Base-by-base conservation (phyloP, 2,329 filamentous ascomycete species). In the Curvularia sp. region DNA sequence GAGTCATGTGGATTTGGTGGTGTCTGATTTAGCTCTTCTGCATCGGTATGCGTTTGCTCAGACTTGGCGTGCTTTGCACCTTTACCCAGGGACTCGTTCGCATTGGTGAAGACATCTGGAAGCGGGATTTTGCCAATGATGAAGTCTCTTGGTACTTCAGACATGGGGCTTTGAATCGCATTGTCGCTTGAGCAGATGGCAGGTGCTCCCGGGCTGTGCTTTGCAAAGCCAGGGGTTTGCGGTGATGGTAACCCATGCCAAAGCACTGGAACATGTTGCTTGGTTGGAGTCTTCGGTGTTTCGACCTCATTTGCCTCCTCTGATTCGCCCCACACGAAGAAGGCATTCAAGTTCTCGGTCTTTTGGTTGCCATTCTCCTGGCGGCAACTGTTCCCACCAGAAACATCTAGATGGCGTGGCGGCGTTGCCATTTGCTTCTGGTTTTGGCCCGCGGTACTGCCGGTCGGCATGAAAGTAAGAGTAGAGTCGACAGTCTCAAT, bases 161-260 rank as follows among this genome's bases (percentile, higher is more conserved):
- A 5, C n/a, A 13, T 15, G 22, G 7, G 12, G 8, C 0, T 13
- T 7, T 38, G 22, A 39, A 12, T 35, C 30, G 20, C 18, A 13
- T 20, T 20, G 13, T 46, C 31, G 30, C 22, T 28, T 8, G 28
- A 43, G 30, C 26, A n/a, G 7, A 3, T 28, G 24, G 49, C 20
- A 28, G 24, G 38, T 5, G 24, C n/a, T 15, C 30, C 9, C 5
- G 38, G 42, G n/a, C 8, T 13, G n/a, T 18, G 13, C n/a, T 22
- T 13, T 1, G 5, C 4, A 35, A 46, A 18, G 5, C 39, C 31
- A 1, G 59, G 57, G 1, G 61, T 67, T 1, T 57, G 18, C 0
- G 65, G 65, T 0, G 65, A 67, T 0, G 43, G 56, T 2, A 67
- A 15, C 0, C 63, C 63, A 13, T 63, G 56, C 55, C 57, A 64